phyloP scores from a whole-genome alignment of 2,329 filamentous ascomycete species.

The Orbilia ellipsospora region DNA sequence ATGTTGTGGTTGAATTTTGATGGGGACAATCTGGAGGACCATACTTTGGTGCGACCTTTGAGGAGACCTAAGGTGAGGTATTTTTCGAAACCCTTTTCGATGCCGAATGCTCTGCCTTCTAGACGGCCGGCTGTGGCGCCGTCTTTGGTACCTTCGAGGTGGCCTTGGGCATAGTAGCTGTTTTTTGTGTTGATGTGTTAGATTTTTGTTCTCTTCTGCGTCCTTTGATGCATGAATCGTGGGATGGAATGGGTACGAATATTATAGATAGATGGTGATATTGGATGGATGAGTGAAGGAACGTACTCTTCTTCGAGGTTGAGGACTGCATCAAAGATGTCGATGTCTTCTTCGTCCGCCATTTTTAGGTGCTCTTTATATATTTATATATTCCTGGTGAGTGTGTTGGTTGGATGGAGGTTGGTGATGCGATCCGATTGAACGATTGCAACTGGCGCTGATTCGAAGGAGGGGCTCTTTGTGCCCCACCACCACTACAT shows the following conservation, averaged over 20 bases:
- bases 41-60: conserved; percentile 82
- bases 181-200: conserved; percentile 41
- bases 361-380: background rate
- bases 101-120: conserved; percentile 89
- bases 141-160: conserved; percentile 77
- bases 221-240: background rate
- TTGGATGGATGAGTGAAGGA: background rate
- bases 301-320: conserved; percentile 59
- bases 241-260: background rate
- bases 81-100: conserved; percentile 94
- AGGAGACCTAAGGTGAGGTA: conserved; percentile 82
- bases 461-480: conserved; percentile 12
- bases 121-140: conserved; percentile 80
- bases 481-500: conserved; percentile 5
- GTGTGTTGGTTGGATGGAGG: background rate
- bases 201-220: conserved; percentile 5
- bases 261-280: background rate
- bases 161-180: conserved; percentile 83
- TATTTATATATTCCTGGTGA: background rate
- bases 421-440: background rate
- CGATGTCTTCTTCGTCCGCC: conserved; percentile 28
- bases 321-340: conserved; percentile 58
- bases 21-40: conserved; percentile 72
- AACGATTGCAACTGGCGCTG: background rate
- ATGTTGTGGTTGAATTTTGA: conserved; percentile 64